Conservation (phyloP, 2,329 filamentous ascomycete genomes). For the Xylariaceae sp. region DNA sequence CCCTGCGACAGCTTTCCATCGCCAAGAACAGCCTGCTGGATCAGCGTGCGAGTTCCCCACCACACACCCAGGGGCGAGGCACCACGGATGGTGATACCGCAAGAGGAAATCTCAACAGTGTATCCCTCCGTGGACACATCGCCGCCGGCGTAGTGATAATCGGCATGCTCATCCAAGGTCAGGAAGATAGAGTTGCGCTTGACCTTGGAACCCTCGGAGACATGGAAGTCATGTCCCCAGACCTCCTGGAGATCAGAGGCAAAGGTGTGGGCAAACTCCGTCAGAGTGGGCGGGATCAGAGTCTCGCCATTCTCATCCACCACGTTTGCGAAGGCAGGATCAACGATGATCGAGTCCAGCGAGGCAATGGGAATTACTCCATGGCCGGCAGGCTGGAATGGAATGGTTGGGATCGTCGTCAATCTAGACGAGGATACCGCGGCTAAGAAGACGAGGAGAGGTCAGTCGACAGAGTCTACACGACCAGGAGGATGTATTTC, state of each 20-base stretch:
- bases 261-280: conserved; percentile 45
- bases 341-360: conserved; percentile 39
- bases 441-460: conserved; percentile 5
- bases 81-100: conserved; percentile 43
- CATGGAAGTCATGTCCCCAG: conserved; percentile 29
- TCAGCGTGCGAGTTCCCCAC: conserved; percentile 53
- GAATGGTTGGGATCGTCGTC: conserved; percentile 34
- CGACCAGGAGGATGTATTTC: background rate
- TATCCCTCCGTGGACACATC: conserved; percentile 46
- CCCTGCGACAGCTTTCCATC: conserved; percentile 39
- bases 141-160: conserved; percentile 42
- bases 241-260: conserved; percentile 31
- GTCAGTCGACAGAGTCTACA: background rate
- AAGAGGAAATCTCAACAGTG: conserved; percentile 36
- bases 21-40: conserved; percentile 45
- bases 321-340: conserved; percentile 36
- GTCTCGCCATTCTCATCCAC: conserved; percentile 44
- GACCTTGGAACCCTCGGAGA: conserved; percentile 27
- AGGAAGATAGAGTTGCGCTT: conserved; percentile 37
- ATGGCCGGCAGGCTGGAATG: conserved; percentile 27
- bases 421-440: conserved; percentile 20
- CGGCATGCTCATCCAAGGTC: conserved; percentile 38
- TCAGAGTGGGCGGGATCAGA: conserved; percentile 46
- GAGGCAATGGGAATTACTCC: conserved; percentile 28
- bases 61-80: conserved; percentile 51